Evolutionary conservation across 1,284 basidiomycete genomes (phyloP).

Genomic region (Dichomitus squalens): DNA sequence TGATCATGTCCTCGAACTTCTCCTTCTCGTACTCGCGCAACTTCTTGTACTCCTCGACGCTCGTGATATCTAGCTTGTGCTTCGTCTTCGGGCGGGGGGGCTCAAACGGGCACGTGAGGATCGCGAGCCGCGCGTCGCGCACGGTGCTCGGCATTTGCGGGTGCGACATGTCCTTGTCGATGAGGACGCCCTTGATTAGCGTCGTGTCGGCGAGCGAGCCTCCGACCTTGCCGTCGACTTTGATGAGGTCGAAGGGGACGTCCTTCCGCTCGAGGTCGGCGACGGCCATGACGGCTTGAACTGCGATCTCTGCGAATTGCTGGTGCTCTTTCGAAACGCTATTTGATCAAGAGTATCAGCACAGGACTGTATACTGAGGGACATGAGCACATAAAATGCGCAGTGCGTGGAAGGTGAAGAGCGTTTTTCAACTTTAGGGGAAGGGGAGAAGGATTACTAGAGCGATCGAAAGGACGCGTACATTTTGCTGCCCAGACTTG

Average conservation of each 20-base stretch:
- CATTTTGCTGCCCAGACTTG: slow-evolving; percentile 98
- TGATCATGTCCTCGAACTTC: slow-evolving; percentile 98
- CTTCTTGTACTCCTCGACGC: slow-evolving; percentile 97
- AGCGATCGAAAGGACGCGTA: slow-evolving; percentile 39
- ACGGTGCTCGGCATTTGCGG: slow-evolving; percentile 95
- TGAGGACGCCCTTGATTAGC: slow-evolving; percentile 92
- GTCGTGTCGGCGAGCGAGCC: slow-evolving; percentile 94
- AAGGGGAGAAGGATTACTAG: not conserved
- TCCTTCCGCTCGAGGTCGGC: slow-evolving; percentile 95
- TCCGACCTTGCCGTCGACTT: slow-evolving; percentile 98
- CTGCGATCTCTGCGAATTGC: slow-evolving; percentile 97
- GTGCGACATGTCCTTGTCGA: slow-evolving; percentile 99
- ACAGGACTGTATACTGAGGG: slow-evolving; percentile 34
- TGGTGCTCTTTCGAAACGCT: slow-evolving; percentile 96
- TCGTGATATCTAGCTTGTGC: slow-evolving; percentile 97
- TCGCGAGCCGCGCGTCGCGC: slow-evolving; percentile 90
- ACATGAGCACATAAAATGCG: slow-evolving; percentile 1
- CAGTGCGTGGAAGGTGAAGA: not conserved
- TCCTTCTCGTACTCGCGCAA: slow-evolving; percentile 94
- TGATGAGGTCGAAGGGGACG: slow-evolving; percentile 98
- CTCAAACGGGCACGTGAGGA: slow-evolving; percentile 98
- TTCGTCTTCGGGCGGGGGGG: slow-evolving; percentile 99
- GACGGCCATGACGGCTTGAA: slow-evolving; percentile 94
- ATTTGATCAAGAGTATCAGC: slow-evolving; percentile 8
- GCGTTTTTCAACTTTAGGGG: not conserved